Percentiles rank a stretch among this genome's conserved stretches.
phyloP scores from a whole-genome alignment of 2,329 filamentous ascomycete genomes.

The Iodosphaeria phyllophila region DNA sequence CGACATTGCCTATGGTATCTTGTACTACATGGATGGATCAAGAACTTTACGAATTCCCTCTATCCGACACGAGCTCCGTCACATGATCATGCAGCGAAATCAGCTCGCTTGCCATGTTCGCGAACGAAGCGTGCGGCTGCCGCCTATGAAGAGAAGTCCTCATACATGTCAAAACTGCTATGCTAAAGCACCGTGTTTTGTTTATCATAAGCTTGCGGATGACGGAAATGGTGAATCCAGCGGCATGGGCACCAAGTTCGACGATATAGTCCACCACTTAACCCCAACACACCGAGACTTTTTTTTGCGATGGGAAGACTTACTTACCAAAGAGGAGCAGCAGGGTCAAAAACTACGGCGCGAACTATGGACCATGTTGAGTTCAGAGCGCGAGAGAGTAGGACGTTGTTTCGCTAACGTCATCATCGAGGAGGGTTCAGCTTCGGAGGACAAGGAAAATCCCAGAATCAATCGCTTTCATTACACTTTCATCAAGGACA shows the following conservation, averaged over 20 bases:
- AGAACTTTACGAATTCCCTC: slow-evolving; percentile 72
- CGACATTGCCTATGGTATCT: slow-evolving; percentile 70
- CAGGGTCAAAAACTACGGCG: slow-evolving; percentile 72
- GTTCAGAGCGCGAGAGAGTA: slow-evolving; percentile 67
- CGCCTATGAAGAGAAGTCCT: slow-evolving; percentile 68
- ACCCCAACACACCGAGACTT: slow-evolving; percentile 59
- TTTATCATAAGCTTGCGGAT: slow-evolving; percentile 83
- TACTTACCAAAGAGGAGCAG: slow-evolving; percentile 87
- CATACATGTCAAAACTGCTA: slow-evolving; percentile 77
- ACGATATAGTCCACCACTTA: slow-evolving; percentile 63
- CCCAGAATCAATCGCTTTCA: slow-evolving; percentile 81
- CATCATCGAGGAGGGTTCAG: slow-evolving; percentile 61
- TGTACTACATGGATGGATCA: slow-evolving; percentile 90
- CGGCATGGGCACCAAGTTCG: slow-evolving; percentile 65
- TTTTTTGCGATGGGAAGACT: slow-evolving; percentile 84
- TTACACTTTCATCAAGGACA: slow-evolving; percentile 68
- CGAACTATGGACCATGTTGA: slow-evolving; percentile 93
- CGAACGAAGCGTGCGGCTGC: slow-evolving; percentile 60
- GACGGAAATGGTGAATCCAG: slow-evolving; percentile 66
- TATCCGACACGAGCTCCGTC: slow-evolving; percentile 70
- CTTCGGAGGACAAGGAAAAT: slow-evolving; percentile 46
- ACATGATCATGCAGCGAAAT: slow-evolving; percentile 95
- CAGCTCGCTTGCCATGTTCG: slow-evolving; percentile 71
- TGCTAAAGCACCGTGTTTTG: slow-evolving; percentile 76
- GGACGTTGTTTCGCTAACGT: slow-evolving; percentile 84